These are phyloP conservation scores for Penstemon eatonii DNA, from an alignment of 257 asterid genomes.

Conservation along the genomic window DNA sequence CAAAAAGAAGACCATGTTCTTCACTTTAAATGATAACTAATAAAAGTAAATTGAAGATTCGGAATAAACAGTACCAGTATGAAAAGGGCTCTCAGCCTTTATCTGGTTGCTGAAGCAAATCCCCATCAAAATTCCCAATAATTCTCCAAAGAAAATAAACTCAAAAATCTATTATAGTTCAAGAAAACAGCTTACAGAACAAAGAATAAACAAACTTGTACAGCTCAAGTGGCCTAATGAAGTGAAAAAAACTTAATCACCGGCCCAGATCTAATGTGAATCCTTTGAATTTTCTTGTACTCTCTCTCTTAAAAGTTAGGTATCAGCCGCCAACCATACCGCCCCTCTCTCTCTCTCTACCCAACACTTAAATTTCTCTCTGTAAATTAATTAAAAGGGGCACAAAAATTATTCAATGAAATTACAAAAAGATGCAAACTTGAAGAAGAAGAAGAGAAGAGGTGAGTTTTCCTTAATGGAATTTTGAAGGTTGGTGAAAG, in stretches of 20 bases:
- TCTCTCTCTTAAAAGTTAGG: conserved; percentile 28
- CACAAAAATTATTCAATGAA: neutral
- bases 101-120: conserved; percentile 57
- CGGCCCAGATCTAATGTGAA: conserved; percentile 52
- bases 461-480: conserved; percentile 23
- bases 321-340: conserved; percentile 23
- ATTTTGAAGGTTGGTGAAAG: conserved; percentile 15
- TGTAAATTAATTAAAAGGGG: neutral
- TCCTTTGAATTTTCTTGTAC: conserved; percentile 20
- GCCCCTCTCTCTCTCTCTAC: neutral
- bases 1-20: conserved; percentile 4
- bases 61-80: conserved; percentile 38
- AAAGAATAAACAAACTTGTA: conserved; percentile 18
- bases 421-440: conserved; percentile 17
- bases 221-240: conserved; percentile 21
- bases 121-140: conserved; percentile 55
- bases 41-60: neutral
- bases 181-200: conserved; percentile 28
- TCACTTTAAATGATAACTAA: neutral
- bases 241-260: conserved; percentile 23
- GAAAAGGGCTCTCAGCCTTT: conserved; percentile 47
- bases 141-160: conserved; percentile 24
- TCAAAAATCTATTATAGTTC: conserved; percentile 26
- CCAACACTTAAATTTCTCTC: conserved; percentile 7
- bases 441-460: conserved; percentile 17